These are phyloP conservation scores for Takashimella koratensis DNA, from an alignment of 1,284 basidiomycete species.

Conservation along the genomic window DNA sequence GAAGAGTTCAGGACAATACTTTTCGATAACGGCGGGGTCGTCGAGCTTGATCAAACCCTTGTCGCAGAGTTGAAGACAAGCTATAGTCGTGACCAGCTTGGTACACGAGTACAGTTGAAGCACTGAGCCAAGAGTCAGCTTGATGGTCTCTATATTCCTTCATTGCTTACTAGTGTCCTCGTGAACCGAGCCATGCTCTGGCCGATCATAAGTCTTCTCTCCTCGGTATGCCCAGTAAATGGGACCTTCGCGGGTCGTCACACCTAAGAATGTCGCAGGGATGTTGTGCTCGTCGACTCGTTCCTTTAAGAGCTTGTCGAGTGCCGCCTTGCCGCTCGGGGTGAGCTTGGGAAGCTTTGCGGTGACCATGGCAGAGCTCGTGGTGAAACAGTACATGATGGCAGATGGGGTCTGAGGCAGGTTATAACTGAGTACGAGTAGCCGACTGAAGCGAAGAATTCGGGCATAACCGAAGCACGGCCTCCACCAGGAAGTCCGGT, in stretches of 20 bases:
- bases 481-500: too few species aligned
- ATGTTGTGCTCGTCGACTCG: neutral
- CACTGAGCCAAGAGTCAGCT: slow-evolving; percentile 13
- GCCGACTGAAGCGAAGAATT: too few species aligned
- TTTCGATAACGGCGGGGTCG: slow-evolving; percentile 22
- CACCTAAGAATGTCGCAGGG: slow-evolving; percentile 9
- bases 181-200: slow-evolving; percentile 2
- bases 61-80: slow-evolving; percentile 35
- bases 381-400: too few species aligned
- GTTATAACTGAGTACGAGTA: too few species aligned
- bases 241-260: slow-evolving; percentile 4
- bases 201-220: slow-evolving; percentile 6
- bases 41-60: slow-evolving; percentile 30
- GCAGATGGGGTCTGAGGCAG: too few species aligned
- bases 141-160: too few species aligned
- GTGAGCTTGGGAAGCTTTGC: neutral
- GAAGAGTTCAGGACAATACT: slow-evolving; percentile 32
- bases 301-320: slow-evolving; percentile 2
- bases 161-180: slow-evolving; percentile 5
- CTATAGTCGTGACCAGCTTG: slow-evolving; percentile 36
- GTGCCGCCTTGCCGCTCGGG: neutral
- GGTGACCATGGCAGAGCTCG: neutral
- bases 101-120: slow-evolving; percentile 38
- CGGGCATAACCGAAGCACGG: too few species aligned
- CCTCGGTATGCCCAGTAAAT: slow-evolving; percentile 6